These are phyloP conservation scores for Debaryomyces fabryi DNA, from an alignment of 1,139 yeast genomes.

Conservation along the genomic window DNA sequence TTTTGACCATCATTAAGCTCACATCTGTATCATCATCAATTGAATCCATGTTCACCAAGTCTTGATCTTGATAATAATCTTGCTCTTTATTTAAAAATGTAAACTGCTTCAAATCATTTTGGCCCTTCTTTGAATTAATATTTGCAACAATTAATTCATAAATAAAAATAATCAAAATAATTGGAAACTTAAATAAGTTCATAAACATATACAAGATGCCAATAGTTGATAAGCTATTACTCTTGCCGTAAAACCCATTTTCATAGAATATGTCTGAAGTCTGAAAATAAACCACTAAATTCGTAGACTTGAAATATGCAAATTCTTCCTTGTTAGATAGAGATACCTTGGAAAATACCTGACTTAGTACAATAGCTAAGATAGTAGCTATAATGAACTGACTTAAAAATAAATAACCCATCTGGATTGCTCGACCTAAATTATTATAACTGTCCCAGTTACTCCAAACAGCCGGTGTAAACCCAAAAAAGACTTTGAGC, in stretches of 20 bases:
- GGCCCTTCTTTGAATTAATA: conserved; percentile 16
- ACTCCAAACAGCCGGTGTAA: conserved; percentile 67
- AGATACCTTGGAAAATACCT: conserved; percentile 43
- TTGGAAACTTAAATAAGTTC: conserved; percentile 36
- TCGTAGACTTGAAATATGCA: conserved; percentile 43
- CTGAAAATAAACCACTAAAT: conserved; percentile 38
- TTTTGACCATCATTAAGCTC: conserved; percentile 23
- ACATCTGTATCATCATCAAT: conserved; percentile 26
- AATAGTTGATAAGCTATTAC: conserved; percentile 10
- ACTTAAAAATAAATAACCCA: conserved; percentile 57
- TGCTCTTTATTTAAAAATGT: conserved; percentile 36
- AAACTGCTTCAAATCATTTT: conserved; percentile 33
- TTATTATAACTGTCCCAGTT: conserved; percentile 56
- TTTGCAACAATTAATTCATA: conserved; percentile 34
- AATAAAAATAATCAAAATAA: conserved; percentile 33
- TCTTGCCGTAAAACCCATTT: conserved; percentile 7
- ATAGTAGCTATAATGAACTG: conserved; percentile 62
- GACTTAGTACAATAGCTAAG: conserved; percentile 58
- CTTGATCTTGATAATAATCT: conserved; percentile 34
- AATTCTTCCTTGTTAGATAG: conserved; percentile 45
- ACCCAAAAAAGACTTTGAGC: conserved; percentile 60
- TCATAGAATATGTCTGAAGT: conserved; percentile 21
- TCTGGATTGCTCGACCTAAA: conserved; percentile 52
- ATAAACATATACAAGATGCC: conserved; percentile 14
- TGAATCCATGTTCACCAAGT: conserved; percentile 24